Conservation (phyloP, 495 filamentous ascomycete genomes). For the Paragyromitra xinjiangensis region DNA sequence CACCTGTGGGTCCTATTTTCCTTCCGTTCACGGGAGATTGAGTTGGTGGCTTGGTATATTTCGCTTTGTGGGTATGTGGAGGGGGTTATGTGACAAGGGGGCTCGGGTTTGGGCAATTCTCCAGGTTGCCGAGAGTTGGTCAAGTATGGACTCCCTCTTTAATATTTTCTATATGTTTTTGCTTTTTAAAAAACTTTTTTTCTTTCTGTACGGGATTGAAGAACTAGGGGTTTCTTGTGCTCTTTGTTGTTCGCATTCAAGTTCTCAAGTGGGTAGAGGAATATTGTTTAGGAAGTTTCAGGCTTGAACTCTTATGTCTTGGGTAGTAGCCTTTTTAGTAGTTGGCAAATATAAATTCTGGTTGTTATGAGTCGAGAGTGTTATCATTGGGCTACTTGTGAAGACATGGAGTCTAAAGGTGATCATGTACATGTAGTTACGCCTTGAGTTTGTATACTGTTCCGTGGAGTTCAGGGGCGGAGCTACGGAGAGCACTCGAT, state of each 20-base stretch:
- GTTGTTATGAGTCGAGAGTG: conserved; percentile 11
- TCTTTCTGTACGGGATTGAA: neutral
- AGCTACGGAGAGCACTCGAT: no score
- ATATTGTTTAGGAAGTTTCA: conserved; percentile 9
- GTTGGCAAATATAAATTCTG: conserved; percentile 46
- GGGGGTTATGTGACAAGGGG: neutral
- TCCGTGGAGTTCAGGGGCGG: no score
- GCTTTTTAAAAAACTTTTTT: conserved; percentile 6
- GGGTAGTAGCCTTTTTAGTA: conserved; percentile 23
- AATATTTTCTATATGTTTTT: conserved; percentile 39
- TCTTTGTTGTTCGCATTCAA: conserved; percentile 8
- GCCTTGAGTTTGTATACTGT: no score
- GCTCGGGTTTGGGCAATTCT: conserved; percentile 12
- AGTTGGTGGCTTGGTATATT: conserved; percentile 3
- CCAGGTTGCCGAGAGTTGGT: conserved; percentile 2
- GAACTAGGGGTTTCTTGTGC: conserved; percentile 29
- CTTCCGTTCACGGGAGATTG: conserved; percentile 3
- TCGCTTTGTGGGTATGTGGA: neutral
- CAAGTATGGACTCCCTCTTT: conserved; percentile 11
- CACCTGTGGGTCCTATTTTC: conserved; percentile 6
- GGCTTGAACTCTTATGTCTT: conserved; percentile 13
- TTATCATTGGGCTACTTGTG: neutral
- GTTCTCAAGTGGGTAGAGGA: conserved; percentile 30
- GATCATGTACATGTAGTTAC: neutral
- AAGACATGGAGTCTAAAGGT: neutral